Conservation (phyloP, 2,329 filamentous ascomycete species). For the Cercospora sp. region DNA sequence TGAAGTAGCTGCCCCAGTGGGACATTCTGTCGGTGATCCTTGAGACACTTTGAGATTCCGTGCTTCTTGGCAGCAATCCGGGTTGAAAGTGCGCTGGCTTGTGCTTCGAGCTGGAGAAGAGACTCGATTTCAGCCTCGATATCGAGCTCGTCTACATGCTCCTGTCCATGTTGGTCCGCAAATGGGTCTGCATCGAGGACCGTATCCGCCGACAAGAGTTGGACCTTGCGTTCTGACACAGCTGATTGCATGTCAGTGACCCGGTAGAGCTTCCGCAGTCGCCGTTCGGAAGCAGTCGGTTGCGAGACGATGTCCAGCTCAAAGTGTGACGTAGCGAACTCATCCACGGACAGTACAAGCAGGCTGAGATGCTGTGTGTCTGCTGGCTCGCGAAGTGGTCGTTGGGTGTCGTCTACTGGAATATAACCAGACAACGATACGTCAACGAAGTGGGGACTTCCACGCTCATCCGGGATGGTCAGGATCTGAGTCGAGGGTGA, state of each 20-base stretch:
- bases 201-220: slow-evolving; percentile 11
- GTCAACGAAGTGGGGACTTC: slow-evolving; percentile 18
- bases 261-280: slow-evolving; percentile 17
- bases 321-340: slow-evolving; percentile 10
- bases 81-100: slow-evolving; percentile 31
- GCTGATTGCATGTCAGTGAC: slow-evolving; percentile 16
- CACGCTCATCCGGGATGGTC: slow-evolving; percentile 22
- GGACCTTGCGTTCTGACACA: slow-evolving; percentile 6
- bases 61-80: slow-evolving; percentile 34
- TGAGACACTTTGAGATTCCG: slow-evolving; percentile 42
- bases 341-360: slow-evolving; percentile 15
- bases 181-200: slow-evolving; percentile 18
- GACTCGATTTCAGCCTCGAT: slow-evolving; percentile 45
- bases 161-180: slow-evolving; percentile 21
- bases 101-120: slow-evolving; percentile 37
- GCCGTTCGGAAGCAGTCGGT: slow-evolving; percentile 9
- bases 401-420: slow-evolving; percentile 1
- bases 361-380: slow-evolving; percentile 18
- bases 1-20: slow-evolving; percentile 43
- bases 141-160: slow-evolving; percentile 21
- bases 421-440: slow-evolving; percentile 20
- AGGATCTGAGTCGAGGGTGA: slow-evolving; percentile 21
- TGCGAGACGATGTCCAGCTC: slow-evolving; percentile 18
- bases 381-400: slow-evolving; percentile 10
- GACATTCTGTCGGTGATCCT: slow-evolving; percentile 41